A percentile compares a stretch with the other conserved stretches of the same genome.
Evolutionary conservation across 148 eudicot genomes (phyloP).

Genomic region (Fagopyrum esculentum): DNA sequence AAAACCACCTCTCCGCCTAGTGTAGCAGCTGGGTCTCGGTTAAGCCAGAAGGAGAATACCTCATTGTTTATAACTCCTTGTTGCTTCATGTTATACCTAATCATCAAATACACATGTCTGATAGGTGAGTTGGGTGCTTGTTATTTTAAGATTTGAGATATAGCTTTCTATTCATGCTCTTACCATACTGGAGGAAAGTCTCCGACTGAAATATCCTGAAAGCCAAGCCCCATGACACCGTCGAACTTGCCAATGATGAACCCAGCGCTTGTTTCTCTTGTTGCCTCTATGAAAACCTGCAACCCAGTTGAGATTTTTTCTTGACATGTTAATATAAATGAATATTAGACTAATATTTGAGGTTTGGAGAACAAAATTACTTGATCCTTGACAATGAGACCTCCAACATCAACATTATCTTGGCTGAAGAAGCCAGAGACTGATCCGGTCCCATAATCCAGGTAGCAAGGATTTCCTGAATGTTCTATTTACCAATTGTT

Average conservation of each 20-base stretch:
- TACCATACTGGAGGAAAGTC: constrained; percentile 79
- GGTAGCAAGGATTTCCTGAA: constrained; percentile 48
- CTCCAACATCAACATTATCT: constrained; percentile 64
- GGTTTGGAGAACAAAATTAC: constrained; percentile 20
- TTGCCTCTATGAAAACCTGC: constrained; percentile 75
- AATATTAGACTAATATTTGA: background rate
- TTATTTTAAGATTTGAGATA: background rate
- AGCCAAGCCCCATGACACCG: constrained; percentile 86
- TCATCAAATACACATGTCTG: constrained; percentile 10
- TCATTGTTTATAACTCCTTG: constrained; percentile 56
- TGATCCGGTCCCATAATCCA: constrained; percentile 63
- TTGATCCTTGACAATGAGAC: constrained; percentile 63
- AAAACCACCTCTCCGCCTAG: constrained; percentile 75
- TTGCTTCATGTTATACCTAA: constrained; percentile 77
- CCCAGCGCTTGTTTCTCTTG: constrained; percentile 53
- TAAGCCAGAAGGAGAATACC: constrained; percentile 87
- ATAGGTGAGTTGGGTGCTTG: background rate
- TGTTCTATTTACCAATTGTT: constrained; percentile 5
- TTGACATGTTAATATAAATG: background rate
- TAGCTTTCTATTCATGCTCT: constrained; percentile 3
- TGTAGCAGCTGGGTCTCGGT: constrained; percentile 42
- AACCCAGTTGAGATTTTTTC: background rate
- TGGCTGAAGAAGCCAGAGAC: constrained; percentile 73
- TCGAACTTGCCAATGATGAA: constrained; percentile 62
- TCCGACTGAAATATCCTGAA: constrained; percentile 70